Evolutionary conservation across 2,329 filamentous ascomycete species (phyloP).

Genomic region (Penicillium sp.): DNA sequence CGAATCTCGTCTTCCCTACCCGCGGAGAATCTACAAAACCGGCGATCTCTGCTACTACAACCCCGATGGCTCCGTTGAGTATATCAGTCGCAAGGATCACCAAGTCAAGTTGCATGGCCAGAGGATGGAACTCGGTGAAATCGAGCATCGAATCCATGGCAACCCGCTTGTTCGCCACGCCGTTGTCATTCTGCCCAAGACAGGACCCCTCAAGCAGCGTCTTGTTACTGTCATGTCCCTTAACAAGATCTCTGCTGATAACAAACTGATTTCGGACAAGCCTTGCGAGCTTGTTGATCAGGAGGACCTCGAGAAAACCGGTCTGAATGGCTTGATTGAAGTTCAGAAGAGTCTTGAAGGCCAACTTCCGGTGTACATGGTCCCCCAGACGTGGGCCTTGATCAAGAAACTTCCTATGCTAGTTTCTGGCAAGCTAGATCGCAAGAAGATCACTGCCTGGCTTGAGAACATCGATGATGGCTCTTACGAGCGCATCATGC

Average conservation of each 20-base stretch:
- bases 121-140: slow-evolving; percentile 59
- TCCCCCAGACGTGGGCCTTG: slow-evolving; percentile 43
- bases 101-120: slow-evolving; percentile 66
- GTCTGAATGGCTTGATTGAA: slow-evolving; percentile 30
- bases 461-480: slow-evolving; percentile 42
- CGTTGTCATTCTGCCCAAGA: slow-evolving; percentile 45
- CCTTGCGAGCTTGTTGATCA: slow-evolving; percentile 34
- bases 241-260: slow-evolving; percentile 24
- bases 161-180: slow-evolving; percentile 37
- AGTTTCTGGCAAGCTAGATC: slow-evolving; percentile 40
- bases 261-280: slow-evolving; percentile 30
- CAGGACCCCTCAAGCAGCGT: slow-evolving; percentile 43
- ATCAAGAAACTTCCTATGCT: slow-evolving; percentile 42
- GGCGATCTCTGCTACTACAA: slow-evolving; percentile 35
- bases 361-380: slow-evolving; percentile 48
- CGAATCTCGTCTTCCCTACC: slow-evolving; percentile 7
- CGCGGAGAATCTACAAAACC: slow-evolving; percentile 30
- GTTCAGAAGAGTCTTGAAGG: slow-evolving; percentile 41
- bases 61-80: slow-evolving; percentile 34
- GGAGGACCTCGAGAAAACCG: slow-evolving; percentile 19
- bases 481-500: slow-evolving; percentile 41
- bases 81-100: slow-evolving; percentile 60
- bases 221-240: slow-evolving; percentile 47
- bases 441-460: slow-evolving; percentile 44
- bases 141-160: slow-evolving; percentile 39